These are phyloP conservation scores for Paramyrothecium roridum DNA, from an alignment of 2,329 filamentous ascomycete genomes.

Conservation along the genomic window DNA sequence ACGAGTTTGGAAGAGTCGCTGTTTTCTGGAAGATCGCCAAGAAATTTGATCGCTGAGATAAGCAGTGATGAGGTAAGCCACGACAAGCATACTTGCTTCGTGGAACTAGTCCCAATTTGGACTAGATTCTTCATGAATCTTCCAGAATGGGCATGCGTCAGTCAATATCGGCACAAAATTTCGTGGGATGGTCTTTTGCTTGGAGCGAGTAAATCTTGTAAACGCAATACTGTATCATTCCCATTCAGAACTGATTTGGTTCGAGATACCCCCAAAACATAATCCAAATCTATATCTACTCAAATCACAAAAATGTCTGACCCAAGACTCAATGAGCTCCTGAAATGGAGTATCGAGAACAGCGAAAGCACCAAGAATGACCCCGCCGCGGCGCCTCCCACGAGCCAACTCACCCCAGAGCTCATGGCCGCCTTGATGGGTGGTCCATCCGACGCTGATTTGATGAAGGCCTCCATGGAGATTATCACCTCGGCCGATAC, in stretches of 20 bases:
- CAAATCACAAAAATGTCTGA: conserved; percentile 37
- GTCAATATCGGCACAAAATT: conserved; percentile 13
- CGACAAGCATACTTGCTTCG: background rate
- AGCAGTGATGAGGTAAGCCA: background rate
- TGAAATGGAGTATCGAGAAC: conserved; percentile 70
- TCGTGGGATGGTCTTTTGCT: conserved; percentile 1
- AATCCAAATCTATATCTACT: background rate
- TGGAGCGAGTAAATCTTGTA: conserved; percentile 4
- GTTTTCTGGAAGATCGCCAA: too few relatives aligned
- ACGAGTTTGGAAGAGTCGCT: too few relatives aligned
- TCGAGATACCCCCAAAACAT: too few relatives aligned
- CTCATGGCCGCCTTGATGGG: conserved; percentile 75
- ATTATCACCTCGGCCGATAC: conserved; percentile 63
- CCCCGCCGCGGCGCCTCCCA: conserved; percentile 25
- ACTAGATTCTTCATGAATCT: conserved; percentile 34
- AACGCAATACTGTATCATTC: background rate
- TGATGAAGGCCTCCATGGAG: conserved; percentile 83
- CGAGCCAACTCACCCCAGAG: conserved; percentile 59
- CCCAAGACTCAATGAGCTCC: conserved; percentile 67
- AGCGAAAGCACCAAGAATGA: conserved; percentile 28
- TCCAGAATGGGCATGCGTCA: conserved; percentile 31
- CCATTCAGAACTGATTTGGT: background rate
- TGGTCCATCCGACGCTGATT: conserved; percentile 83
- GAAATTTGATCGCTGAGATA: background rate
- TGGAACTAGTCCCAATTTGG: conserved; percentile 21